Evolutionary conservation across 2,329 filamentous ascomycete species (phyloP).

Genomic region (Ophiostoma sp.): DNA sequence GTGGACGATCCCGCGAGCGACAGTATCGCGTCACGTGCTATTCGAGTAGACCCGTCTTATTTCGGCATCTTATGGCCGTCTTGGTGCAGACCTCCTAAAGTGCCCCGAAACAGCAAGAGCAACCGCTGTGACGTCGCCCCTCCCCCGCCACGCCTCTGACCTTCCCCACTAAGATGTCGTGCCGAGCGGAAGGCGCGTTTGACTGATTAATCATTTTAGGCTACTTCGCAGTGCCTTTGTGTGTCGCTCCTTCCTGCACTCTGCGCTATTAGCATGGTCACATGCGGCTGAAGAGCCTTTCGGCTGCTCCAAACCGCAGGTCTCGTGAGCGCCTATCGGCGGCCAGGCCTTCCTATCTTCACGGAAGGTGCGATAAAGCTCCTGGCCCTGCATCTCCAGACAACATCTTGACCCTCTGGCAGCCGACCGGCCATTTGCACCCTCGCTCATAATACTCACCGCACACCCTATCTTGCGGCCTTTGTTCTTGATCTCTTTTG

Average conservation of each 20-base stretch:
- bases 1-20: too few species aligned
- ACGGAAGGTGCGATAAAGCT: constrained; percentile 21
- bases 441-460: too few species aligned
- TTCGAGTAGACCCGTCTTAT: too few species aligned
- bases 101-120: too few species aligned
- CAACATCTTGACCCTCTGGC: constrained; percentile 4
- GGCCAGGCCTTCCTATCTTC: constrained; percentile 6
- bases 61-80: too few species aligned
- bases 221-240: neutral
- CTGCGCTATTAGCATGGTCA: constrained; percentile 24
- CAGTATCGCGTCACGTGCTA: too few species aligned
- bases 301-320: constrained; percentile 19
- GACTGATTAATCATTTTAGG: constrained; percentile 15
- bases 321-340: constrained; percentile 27
- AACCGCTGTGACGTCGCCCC: neutral
- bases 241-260: constrained; percentile 9
- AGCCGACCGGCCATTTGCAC: neutral
- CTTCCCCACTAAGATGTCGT: constrained; percentile 20
- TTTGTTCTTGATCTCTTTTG: neutral
- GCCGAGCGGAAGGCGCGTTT: constrained; percentile 17
- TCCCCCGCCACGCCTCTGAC: constrained; percentile 11
- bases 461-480: too few species aligned
- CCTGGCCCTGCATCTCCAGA: constrained; percentile 4
- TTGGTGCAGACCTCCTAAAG: too few species aligned
- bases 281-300: constrained; percentile 28